Evolutionary conservation across 2,329 filamentous ascomycete species (phyloP), one percentile per base, ranked within the genome.

Genomic region (Colletotrichum ledebouriae): DNA sequence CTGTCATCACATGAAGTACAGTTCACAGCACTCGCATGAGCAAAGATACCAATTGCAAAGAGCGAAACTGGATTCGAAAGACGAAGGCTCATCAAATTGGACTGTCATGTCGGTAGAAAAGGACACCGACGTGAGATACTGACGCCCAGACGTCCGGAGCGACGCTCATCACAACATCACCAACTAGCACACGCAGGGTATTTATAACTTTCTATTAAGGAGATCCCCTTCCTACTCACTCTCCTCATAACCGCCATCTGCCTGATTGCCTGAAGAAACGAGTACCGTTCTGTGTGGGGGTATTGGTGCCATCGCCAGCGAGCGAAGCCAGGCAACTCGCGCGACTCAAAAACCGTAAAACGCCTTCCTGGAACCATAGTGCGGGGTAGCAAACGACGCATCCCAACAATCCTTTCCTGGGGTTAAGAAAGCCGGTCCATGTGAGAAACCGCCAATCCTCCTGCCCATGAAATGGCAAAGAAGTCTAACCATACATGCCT

Each of bases 361-460:
- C 79, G 79, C 79, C 79, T 75, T 78, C 73, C 74, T 73, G 72
- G 72, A 75, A 76, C 33, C 49, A 65, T 67, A 63, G 20, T 58
- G 59, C 59, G 55, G 53, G 52, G 63, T 57, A 46, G 67, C 67
- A 69, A 69, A 67, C 61, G 61, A 69, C 66, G 62, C 66, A 69
- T 66, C 56, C 61, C 66, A 69, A 58, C 56, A 49, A 65, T 56
- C 49, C 34, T 55, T 50, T 66, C 49, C 41, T 55, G 46, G 60
- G 62, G 56, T 42, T 63, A 53, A 71, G 60, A 69, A 59, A 73
- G 70, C 71, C 70, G 73, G 71, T 74, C 74, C 59, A 74, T 75
- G 73, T 76, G 78, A 73, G 76, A 77, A 77, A 20, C 79, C 76
- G 76, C 77, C 78, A 78, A 74, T 80, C 79, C 81, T 80, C 78